Evolutionary conservation across 352 stramenopile genomes (phyloP), one percentile per base, ranked within the genome.

Genomic region (Saprolegnia parasitica): DNA sequence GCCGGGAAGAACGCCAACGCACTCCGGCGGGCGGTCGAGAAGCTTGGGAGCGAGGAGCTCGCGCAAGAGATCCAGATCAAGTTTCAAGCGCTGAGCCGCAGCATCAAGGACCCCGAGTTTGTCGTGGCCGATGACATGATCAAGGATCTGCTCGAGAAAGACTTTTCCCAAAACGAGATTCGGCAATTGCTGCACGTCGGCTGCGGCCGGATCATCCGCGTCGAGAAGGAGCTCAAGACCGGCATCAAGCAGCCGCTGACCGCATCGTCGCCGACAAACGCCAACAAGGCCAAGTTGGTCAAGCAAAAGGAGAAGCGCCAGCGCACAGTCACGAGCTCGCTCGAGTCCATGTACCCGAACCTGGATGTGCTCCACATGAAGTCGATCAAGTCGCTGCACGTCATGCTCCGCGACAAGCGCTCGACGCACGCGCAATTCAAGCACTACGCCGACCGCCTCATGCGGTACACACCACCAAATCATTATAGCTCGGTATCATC

Each of bases 371-470:
- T 92, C 56, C 77, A 77, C 71, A 84, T 88, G 75, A 81, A 77
- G 63, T 81, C 84, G 52, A 73, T 92, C 64, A 74, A 73, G 46
- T 73, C 81, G 67, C 77, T 92, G 64, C 77, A 88, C 58, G 84
- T 88, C 71, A 90, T 90, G 70, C 76, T 92, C 72, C 84, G 84
- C 63, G 82, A 92, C 67, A 71, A 81, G 66, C 78, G 77, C 40
- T 88, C 81, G 74, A 73, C 82, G 42, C 82, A 87, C 37, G 83
- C 78, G 40, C 74, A 90, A 62, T 92, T 92, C 72, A 92, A 90
- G 77, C 80, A 87, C 67, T 92, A 84, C 68, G 82, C 84, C 35
- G 84, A 92, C 68, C 84, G 84, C 1, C 77, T 92, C 72, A 92
- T 92, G 84, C 71, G 81, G 83, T 89, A 71, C 23, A 65, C 13